Evolutionary conservation across 163 green algal species (phyloP), one percentile per base, ranked within the genome.

Genomic region (Trebouxia gelatinosa): DNA sequence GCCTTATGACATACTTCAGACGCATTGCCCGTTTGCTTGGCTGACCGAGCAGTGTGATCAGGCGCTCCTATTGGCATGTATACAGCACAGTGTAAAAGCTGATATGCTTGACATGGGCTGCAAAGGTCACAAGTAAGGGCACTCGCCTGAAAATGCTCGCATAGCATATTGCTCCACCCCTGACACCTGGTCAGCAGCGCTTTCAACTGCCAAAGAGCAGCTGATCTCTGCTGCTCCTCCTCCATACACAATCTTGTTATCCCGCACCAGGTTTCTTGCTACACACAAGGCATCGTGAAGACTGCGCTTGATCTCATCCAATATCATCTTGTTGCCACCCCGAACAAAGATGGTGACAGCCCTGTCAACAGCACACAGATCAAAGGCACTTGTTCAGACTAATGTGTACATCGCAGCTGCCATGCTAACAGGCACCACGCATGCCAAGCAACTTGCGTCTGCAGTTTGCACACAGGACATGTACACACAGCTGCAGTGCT

Each of bases 241-340:
- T 11, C 96, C 96, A 82, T 98, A 99, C 21, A 99, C 95, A 75
- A 99, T 97, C 76, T 78, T 72, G 84, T 98, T 98, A 90, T 98
- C 91, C 13, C 93, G 90, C 59, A 99, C 94, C 31, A 99, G 88
- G 89, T 99, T 99, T 77, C 96, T 88, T 16, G 96, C 95, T 19
- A 99, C 96, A 82, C 96, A 99, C 37, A 99, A 89, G 6, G 96
- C 95, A 85, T 99, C 96, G 84, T 99, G 96, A 76, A 99, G 81
- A 21, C 85, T 94, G 71, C 96, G 91, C 86, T 98, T 98, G 35
- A 92, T 96, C 89, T 99, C 95, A 66, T 99, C 95, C 31, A 99
- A 78, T 70, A 95, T 92, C 91, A 97, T 94, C 79, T 87, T 91
- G 86, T 96, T 94, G 71, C 94, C 94, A 74, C 92, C 95, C 46